Evolutionary conservation across 2,329 filamentous ascomycete genomes (phyloP).

Genomic region (Waltergamsia citrina): DNA sequence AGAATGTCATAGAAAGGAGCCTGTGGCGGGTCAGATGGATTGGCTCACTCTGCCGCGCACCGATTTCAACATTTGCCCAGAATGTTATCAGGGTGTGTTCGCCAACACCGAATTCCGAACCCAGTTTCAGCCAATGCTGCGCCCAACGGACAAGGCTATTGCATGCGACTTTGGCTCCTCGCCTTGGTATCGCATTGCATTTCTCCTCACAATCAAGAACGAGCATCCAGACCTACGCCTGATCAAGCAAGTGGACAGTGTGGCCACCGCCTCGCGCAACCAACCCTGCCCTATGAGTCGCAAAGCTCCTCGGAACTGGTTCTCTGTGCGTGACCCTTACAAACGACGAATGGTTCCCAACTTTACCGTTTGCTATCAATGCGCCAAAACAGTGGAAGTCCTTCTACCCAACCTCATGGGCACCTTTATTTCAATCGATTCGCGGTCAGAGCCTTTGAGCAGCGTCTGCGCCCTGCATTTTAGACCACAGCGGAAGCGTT

Average conservation of each 20-base stretch:
- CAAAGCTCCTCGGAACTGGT: slow-evolving; percentile 57
- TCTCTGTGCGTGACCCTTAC: slow-evolving; percentile 61
- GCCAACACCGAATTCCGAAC: slow-evolving; percentile 56
- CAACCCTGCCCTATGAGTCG: slow-evolving; percentile 48
- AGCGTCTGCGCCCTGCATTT: slow-evolving; percentile 63
- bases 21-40: slow-evolving; percentile 56
- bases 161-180: slow-evolving; percentile 70
- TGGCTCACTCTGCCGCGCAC: slow-evolving; percentile 72
- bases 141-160: slow-evolving; percentile 46
- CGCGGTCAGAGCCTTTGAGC: slow-evolving; percentile 37
- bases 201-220: slow-evolving; percentile 69
- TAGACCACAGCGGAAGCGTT: slow-evolving; percentile 38
- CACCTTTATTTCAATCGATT: slow-evolving; percentile 18
- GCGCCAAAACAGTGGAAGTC: slow-evolving; percentile 61
- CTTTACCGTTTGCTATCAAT: slow-evolving; percentile 69
- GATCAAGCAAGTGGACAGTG: slow-evolving; percentile 58
- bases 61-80: slow-evolving; percentile 73
- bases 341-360: slow-evolving; percentile 54
- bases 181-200: slow-evolving; percentile 78
- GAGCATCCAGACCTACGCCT: slow-evolving; percentile 55
- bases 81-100: slow-evolving; percentile 66
- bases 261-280: slow-evolving; percentile 36
- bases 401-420: slow-evolving; percentile 65
- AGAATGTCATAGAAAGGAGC: slow-evolving; percentile 58
- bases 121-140: slow-evolving; percentile 50